A percentile compares a stretch with the other conserved stretches of the same genome.
Conservation (phyloP, 1,284 basidiomycete species). For the Porodaedalea pini region DNA sequence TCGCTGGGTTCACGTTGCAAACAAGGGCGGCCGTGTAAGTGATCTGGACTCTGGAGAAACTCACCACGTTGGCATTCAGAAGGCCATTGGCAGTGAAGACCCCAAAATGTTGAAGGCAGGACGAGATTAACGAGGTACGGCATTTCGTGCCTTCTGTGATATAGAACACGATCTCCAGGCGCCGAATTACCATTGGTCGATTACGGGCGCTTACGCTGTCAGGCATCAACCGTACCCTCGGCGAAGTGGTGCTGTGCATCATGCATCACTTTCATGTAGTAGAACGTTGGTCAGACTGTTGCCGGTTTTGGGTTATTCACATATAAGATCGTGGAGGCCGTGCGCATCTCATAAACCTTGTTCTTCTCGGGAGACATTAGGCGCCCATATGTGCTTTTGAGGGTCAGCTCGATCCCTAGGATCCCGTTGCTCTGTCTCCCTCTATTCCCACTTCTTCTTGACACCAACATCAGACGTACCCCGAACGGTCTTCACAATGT, state of each 20-base stretch:
- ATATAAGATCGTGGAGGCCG: background rate
- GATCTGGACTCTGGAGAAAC: too few species aligned
- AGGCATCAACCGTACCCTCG: background rate
- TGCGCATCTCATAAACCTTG: background rate
- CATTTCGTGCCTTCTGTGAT: background rate
- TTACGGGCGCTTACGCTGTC: background rate
- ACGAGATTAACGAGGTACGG: background rate
- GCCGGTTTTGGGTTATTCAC: background rate
- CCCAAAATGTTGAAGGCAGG: background rate
- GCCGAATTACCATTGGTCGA: background rate
- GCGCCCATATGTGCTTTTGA: too few species aligned
- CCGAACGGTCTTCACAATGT: background rate
- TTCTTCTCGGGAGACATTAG: too few species aligned
- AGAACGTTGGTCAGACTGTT: background rate
- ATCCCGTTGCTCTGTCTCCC: too few species aligned
- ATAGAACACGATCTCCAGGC: background rate
- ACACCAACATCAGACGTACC: too few species aligned
- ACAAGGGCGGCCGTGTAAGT: too few species aligned
- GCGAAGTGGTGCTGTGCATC: too few species aligned
- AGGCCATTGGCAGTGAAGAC: background rate
- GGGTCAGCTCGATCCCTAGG: too few species aligned
- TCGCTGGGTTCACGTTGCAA: too few species aligned
- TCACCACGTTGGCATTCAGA: background rate
- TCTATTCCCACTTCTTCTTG: background rate
- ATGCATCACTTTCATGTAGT: background rate